A percentile compares a stretch with the other conserved stretches of the same genome.
Evolutionary conservation across 2,329 filamentous ascomycete species (phyloP).

Genomic region (Parastagonospora avenae): DNA sequence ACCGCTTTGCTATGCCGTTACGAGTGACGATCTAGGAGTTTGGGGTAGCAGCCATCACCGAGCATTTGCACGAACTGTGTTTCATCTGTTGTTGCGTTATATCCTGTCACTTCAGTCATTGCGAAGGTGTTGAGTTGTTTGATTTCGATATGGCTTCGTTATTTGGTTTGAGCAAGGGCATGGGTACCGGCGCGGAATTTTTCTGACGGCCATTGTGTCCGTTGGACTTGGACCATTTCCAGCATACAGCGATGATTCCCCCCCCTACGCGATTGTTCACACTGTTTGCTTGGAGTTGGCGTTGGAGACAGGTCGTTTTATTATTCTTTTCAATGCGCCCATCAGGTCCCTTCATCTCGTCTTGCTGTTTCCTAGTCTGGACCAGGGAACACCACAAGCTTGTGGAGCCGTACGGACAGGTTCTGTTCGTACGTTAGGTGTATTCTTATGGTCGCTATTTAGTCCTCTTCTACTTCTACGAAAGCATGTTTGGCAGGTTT

Average conservation of each 20-base stretch:
- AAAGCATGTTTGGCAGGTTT: constrained; percentile 23
- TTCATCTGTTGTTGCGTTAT: constrained; percentile 45
- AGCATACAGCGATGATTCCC: constrained; percentile 52
- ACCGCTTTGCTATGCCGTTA: constrained; percentile 32
- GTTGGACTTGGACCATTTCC: constrained; percentile 46
- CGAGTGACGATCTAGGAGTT: constrained; percentile 45
- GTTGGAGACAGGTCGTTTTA: constrained; percentile 24
- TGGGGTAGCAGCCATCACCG: constrained; percentile 36
- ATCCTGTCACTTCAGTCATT: constrained; percentile 51
- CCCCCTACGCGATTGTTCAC: constrained; percentile 48
- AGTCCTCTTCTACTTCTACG: neutral
- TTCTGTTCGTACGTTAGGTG: constrained; percentile 13
- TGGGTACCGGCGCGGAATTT: constrained; percentile 47
- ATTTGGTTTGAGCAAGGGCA: constrained; percentile 45
- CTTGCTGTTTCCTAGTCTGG: constrained; percentile 19
- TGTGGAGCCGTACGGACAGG: constrained; percentile 14
- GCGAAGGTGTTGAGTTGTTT: constrained; percentile 47
- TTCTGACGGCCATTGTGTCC: constrained; percentile 39
- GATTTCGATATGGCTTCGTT: constrained; percentile 36
- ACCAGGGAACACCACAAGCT: constrained; percentile 23
- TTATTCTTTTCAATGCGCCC: constrained; percentile 12
- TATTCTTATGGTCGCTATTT: constrained; percentile 10
- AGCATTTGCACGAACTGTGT: constrained; percentile 37
- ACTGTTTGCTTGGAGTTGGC: constrained; percentile 36
- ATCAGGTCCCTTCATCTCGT: constrained; percentile 9